A percentile compares a stretch with the other conserved stretches of the same genome.
Evolutionary conservation across 768 basidiomycete genomes (phyloP).

Genomic region (Termitomyces sp.): DNA sequence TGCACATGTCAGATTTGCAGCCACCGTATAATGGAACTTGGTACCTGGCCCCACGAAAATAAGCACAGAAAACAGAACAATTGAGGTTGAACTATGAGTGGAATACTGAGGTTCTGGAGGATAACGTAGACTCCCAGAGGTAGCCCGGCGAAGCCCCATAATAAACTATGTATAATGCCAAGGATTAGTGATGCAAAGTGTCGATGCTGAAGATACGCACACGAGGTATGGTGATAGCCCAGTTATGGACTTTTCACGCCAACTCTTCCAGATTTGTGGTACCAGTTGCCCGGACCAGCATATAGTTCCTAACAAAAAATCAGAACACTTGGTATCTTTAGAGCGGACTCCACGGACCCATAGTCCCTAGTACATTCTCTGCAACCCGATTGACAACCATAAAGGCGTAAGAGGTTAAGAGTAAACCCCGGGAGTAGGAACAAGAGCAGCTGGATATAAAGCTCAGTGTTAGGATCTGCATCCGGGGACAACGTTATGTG

Average conservation of each 20-base stretch:
- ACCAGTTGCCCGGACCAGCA: conserved; percentile 65
- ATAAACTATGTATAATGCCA: conserved; percentile 34
- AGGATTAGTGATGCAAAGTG: neutral
- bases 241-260: conserved; percentile 57
- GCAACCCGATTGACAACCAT: conserved; percentile 47
- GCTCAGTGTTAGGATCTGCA: neutral
- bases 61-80: conserved; percentile 56
- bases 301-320: conserved; percentile 41
- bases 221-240: conserved; percentile 68
- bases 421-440: neutral
- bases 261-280: conserved; percentile 74
- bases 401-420: neutral
- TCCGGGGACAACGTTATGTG: neutral
- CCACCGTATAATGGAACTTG: conserved; percentile 6
- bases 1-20: conserved; percentile 5
- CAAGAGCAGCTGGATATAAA: neutral
- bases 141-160: conserved; percentile 57
- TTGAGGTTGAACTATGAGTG: conserved; percentile 66
- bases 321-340: neutral
- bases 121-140: conserved; percentile 69
- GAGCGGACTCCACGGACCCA: conserved; percentile 36
- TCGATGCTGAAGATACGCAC: conserved; percentile 27
- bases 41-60: conserved; percentile 63
- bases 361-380: conserved; percentile 67
- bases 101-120: conserved; percentile 62